Conservation (phyloP, 352 stramenopile species). For the Labyrinthula sp. region DNA sequence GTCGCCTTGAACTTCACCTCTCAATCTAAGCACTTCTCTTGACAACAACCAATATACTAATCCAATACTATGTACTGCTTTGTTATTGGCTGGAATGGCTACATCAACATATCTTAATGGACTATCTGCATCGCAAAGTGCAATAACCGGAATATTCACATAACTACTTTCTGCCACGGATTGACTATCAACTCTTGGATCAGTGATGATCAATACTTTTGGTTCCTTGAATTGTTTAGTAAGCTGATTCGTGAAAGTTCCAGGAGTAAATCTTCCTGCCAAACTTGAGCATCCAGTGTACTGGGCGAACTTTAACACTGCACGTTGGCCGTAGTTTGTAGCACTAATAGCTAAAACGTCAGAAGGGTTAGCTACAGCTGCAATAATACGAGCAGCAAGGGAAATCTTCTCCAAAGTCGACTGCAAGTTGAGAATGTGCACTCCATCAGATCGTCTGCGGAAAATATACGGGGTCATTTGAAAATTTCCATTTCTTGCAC, state of each 20-base stretch:
- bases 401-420: conserved; percentile 99
- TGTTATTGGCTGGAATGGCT: conserved; percentile 99
- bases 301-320: conserved; percentile 98
- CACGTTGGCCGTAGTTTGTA: conserved; percentile 93
- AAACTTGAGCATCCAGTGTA: conserved; percentile 94
- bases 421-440: conserved; percentile 99
- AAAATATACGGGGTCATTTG: conserved; percentile 99
- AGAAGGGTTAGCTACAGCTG: conserved; percentile 95
- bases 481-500: conserved; percentile 92
- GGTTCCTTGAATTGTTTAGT: conserved; percentile 99
- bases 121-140: conserved; percentile 97
- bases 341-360: conserved; percentile 97
- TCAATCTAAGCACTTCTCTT: conserved; percentile 88
- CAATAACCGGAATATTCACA: conserved; percentile 98
- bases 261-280: conserved; percentile 93
- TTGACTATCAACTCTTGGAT: conserved; percentile 90
- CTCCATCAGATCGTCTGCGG: conserved; percentile 83
- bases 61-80: conserved; percentile 98
- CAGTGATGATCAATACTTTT: conserved; percentile 95
- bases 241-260: conserved; percentile 99
- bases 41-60: conserved; percentile 98
- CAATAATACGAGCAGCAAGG: conserved; percentile 94
- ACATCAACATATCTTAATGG: conserved; percentile 96
- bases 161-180: conserved; percentile 91
- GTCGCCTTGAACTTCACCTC: conserved; percentile 77